Evolutionary conservation across 805 yeast genomes (phyloP).

Genomic region (Ogataea degrootiae): DNA sequence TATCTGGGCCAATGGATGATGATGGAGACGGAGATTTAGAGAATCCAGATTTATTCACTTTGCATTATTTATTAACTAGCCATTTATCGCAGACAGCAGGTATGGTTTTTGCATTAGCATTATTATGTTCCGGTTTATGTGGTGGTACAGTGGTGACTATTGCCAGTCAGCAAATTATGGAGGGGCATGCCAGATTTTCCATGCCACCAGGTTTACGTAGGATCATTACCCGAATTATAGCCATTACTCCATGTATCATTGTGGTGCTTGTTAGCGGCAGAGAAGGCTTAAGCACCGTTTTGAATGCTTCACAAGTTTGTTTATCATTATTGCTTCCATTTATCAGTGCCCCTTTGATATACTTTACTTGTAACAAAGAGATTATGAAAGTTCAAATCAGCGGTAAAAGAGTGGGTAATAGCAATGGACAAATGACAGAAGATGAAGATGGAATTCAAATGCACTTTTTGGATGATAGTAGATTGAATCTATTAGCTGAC

Average conservation of each 20-base stretch:
- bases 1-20: conserved; percentile 38
- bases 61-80: conserved; percentile 62
- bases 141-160: conserved; percentile 93
- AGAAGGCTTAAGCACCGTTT: conserved; percentile 68
- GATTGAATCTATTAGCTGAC: neutral
- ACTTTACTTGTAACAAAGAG: conserved; percentile 63
- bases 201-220: conserved; percentile 80
- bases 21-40: conserved; percentile 56
- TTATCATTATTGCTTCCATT: conserved; percentile 77
- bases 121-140: conserved; percentile 87
- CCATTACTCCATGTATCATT: conserved; percentile 77
- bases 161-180: conserved; percentile 91
- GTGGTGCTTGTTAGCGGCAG: conserved; percentile 74
- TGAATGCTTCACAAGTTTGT: conserved; percentile 81
- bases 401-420: conserved; percentile 5
- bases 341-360: conserved; percentile 83
- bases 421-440: neutral
- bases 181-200: conserved; percentile 79
- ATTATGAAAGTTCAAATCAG: conserved; percentile 30
- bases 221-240: conserved; percentile 73
- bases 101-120: conserved; percentile 79
- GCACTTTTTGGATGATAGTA: conserved; percentile 7
- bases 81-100: conserved; percentile 86
- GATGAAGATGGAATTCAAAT: conserved; percentile 6
- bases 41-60: conserved; percentile 78